Percentiles rank a stretch among this genome's conserved stretches.
Conservation (phyloP, 176 grass and related monocot species). For the Carex scoparia region DNA sequence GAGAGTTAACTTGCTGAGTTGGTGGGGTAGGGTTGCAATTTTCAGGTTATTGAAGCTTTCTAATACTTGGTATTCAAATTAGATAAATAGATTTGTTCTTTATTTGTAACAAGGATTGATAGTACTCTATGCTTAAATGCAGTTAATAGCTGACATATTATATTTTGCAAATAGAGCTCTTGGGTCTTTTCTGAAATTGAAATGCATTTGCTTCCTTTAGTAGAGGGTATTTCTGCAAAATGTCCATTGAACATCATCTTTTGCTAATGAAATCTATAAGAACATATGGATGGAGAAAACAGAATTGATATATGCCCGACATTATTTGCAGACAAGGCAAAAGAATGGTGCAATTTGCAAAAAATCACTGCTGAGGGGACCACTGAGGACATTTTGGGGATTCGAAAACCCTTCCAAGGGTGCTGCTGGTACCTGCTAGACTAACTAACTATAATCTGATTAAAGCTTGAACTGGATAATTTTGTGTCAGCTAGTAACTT, state of each 20-base stretch:
- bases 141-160: neutral
- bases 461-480: neutral
- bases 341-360: neutral
- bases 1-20: no score
- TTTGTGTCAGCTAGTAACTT: slow-evolving; percentile 13
- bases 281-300: neutral
- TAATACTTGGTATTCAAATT: no score
- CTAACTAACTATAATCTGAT: neutral
- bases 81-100: no score
- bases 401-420: slow-evolving; percentile 82
- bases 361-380: slow-evolving; percentile 69
- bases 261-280: neutral
- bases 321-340: neutral
- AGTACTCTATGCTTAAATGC: no score
- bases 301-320: neutral
- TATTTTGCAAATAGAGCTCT: neutral
- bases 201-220: no score
- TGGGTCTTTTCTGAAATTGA: neutral
- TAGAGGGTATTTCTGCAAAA: no score
- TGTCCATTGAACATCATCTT: neutral
- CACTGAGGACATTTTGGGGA: slow-evolving; percentile 88
- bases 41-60: no score
- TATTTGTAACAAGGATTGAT: no score
- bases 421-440: slow-evolving; percentile 85
- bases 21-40: no score